Evolutionary conservation across 2,329 filamentous ascomycete genomes (phyloP).

Genomic region (Calcarisporium arbuscula): DNA sequence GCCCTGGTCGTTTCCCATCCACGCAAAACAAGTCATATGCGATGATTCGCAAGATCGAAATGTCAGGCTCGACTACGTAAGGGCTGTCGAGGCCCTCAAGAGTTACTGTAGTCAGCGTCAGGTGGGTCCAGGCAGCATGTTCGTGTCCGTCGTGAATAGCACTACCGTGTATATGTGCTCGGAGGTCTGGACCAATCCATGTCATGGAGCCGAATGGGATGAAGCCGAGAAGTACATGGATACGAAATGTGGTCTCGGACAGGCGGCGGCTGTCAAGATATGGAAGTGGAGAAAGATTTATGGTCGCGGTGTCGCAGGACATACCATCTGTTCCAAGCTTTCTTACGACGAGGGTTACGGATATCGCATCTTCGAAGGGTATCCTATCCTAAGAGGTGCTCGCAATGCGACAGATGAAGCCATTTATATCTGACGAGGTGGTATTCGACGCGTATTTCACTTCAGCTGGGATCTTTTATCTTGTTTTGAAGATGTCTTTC

Average conservation of each 20-base stretch:
- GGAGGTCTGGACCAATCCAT: background rate
- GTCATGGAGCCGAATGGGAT: background rate
- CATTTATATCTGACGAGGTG: too few species aligned
- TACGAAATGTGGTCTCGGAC: background rate
- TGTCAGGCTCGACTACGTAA: constrained; percentile 1
- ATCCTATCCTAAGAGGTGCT: too few species aligned
- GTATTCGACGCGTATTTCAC: too few species aligned
- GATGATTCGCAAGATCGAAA: too few species aligned
- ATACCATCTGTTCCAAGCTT: too few species aligned
- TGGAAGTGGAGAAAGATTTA: constrained; percentile 1
- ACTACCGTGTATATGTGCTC: constrained; percentile 5
- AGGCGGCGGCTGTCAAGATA: background rate
- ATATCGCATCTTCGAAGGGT: too few species aligned
- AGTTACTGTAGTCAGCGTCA: constrained; percentile 2
- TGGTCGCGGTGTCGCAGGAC: constrained; percentile 1
- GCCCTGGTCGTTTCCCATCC: too few species aligned
- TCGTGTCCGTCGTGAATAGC: constrained; percentile 1
- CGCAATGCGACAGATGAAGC: too few species aligned
- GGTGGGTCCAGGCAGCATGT: background rate
- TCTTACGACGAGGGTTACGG: too few species aligned
- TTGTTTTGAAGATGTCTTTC: too few species aligned
- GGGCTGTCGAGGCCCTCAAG: background rate
- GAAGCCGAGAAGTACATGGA: background rate
- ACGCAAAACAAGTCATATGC: too few species aligned
- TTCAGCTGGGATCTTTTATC: too few species aligned